phyloP scores from a whole-genome alignment of 768 basidiomycete genomes.

The Lactarius trivialis region DNA sequence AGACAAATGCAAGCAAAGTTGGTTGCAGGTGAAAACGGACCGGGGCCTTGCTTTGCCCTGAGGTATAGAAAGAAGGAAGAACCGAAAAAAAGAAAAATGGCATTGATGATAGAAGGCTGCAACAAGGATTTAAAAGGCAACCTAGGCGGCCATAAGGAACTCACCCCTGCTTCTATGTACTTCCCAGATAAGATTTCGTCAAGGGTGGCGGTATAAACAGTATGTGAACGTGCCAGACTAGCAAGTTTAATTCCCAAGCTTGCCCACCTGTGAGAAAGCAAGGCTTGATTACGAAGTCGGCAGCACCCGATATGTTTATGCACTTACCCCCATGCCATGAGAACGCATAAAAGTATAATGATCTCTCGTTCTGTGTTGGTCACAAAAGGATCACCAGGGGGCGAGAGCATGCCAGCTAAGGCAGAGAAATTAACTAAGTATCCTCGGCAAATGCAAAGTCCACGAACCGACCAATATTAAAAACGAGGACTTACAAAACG shows the following conservation, averaged over 20 bases:
- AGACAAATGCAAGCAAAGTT: slow-evolving; percentile 56
- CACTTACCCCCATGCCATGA: slow-evolving; percentile 47
- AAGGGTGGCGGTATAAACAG: slow-evolving; percentile 34
- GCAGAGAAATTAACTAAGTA: background rate
- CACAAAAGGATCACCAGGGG: slow-evolving; percentile 64
- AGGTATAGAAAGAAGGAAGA: slow-evolving; percentile 51
- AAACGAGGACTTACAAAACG: slow-evolving; percentile 46
- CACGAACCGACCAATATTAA: slow-evolving; percentile 52
- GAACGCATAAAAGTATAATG: slow-evolving; percentile 44
- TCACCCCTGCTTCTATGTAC: slow-evolving; percentile 48
- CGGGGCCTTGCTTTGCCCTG: slow-evolving; percentile 53
- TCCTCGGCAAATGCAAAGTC: background rate
- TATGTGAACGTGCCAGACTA: slow-evolving; percentile 44
- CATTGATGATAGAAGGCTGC: slow-evolving; percentile 53
- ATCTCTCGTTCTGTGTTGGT: slow-evolving; percentile 60
- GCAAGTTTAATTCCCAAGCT: slow-evolving; percentile 62
- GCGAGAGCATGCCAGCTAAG: slow-evolving; percentile 56
- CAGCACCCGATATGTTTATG: slow-evolving; percentile 30
- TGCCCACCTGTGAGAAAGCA: slow-evolving; percentile 43
- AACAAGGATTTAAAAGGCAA: slow-evolving; percentile 1
- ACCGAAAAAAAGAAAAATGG: slow-evolving; percentile 58
- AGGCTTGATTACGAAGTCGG: background rate
- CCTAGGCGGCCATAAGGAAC: slow-evolving; percentile 26
- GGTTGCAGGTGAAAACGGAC: slow-evolving; percentile 51
- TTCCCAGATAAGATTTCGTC: slow-evolving; percentile 40